Base-by-base conservation (phyloP, 352 stramenopile genomes). In the Phytopythium cucurbitacearum region DNA sequence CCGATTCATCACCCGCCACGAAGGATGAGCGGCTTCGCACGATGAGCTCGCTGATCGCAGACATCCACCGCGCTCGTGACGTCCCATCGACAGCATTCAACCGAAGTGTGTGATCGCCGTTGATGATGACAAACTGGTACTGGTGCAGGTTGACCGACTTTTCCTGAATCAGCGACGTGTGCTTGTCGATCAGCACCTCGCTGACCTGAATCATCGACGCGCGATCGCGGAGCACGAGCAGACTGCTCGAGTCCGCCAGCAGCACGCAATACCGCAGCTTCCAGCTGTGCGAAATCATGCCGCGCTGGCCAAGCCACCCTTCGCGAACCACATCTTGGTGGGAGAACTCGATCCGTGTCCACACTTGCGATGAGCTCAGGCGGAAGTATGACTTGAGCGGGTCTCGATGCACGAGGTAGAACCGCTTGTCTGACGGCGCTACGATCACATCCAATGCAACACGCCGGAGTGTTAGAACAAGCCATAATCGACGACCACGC, bases 211-310 rank as follows among this genome's bases (percentile, higher is more conserved):
- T 68, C 48, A 93, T 77, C 13, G 79, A 91, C 41, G 76, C 67
- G 7, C 73, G 61, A 40, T 95, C 85, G 41, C 76, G 79, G 1
- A 95, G 68, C 67, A 83, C 90, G 13, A 95, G 69, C 7, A 95
- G 68, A 39, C 70, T 80, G 50, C 83, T 91, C 0, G 72, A 80
- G 48, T 92, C 82, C 40, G 63, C 69, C 0, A 78, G 68, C 4
- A 95, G 62, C 39, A 93, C 57, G 39, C 88, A 95, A 53, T 93
- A 95, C 0, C 85, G 78, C 28, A 95, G 70, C 64, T 91, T 92
- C 85, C 85, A 95, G 43, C 73, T 89, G 33, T 80, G 62, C 13
- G 85, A 89, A n/a, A 91, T 63, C 40, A 72, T 65, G 10, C 85
- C 80, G 12, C 80, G 60, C 34, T 85, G 62, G 0, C 82, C 85